These are phyloP conservation scores for Atkinsonella texensis DNA, from an alignment of 2,329 filamentous ascomycete species.

Conservation along the genomic window DNA sequence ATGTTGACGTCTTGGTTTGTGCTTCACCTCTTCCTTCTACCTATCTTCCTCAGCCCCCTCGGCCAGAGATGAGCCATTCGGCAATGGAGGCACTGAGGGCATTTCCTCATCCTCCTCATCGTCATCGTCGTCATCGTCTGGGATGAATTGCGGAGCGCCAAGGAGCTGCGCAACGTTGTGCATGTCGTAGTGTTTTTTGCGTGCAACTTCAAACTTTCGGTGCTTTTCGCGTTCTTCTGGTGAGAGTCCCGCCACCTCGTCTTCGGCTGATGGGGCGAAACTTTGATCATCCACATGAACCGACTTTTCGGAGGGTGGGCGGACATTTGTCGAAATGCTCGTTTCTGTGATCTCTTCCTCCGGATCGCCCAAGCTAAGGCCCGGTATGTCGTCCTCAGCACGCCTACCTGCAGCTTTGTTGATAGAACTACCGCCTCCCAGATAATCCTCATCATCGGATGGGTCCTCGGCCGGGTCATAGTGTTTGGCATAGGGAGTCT, in stretches of 20 bases:
- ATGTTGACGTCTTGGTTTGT: neutral
- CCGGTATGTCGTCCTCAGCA: slow-evolving; percentile 70
- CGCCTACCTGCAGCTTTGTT: slow-evolving; percentile 25
- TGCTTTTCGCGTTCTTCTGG: slow-evolving; percentile 84
- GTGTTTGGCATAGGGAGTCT: slow-evolving; percentile 88
- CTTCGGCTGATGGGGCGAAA: slow-evolving; percentile 46
- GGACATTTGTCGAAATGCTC: slow-evolving; percentile 22
- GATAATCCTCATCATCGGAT: slow-evolving; percentile 57
- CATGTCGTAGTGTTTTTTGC: slow-evolving; percentile 99
- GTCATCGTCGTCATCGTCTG: slow-evolving; percentile 42
- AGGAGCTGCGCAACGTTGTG: slow-evolving; percentile 80
- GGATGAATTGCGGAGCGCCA: slow-evolving; percentile 58
- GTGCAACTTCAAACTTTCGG: slow-evolving; percentile 74
- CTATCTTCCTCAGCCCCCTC: neutral
- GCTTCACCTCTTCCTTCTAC: neutral
- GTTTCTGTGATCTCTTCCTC: slow-evolving; percentile 55
- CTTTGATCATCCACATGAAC: slow-evolving; percentile 66
- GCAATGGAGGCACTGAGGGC: slow-evolving; percentile 33
- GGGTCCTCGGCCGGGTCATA: slow-evolving; percentile 87
- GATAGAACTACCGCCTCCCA: slow-evolving; percentile 17
- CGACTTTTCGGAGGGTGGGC: slow-evolving; percentile 44
- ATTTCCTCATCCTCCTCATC: slow-evolving; percentile 28
- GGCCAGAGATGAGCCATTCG: slow-evolving; percentile 24
- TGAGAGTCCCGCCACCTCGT: slow-evolving; percentile 39
- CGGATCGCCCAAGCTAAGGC: slow-evolving; percentile 82